These are phyloP conservation scores for Aspergillus sp. DNA, from an alignment of 2,329 filamentous ascomycete species.

Conservation along the genomic window DNA sequence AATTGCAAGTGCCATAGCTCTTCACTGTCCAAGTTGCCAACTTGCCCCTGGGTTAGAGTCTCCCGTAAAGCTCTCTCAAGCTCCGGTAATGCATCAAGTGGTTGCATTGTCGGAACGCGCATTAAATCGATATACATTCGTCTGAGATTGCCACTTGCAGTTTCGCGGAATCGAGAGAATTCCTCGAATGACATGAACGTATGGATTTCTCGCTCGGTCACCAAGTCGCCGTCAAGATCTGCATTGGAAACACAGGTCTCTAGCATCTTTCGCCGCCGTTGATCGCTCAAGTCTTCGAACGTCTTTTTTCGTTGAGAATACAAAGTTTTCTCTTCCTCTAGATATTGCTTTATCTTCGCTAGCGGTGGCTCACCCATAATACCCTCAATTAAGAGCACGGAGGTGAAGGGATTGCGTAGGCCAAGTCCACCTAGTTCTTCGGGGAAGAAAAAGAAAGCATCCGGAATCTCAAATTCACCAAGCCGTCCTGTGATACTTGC, in stretches of 20 bases:
- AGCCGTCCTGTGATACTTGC: conserved; percentile 54
- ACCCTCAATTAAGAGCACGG: conserved; percentile 43
- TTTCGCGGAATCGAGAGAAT: conserved; percentile 36
- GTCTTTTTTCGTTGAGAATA: conserved; percentile 27
- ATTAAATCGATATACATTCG: conserved; percentile 31
- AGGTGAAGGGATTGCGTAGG: conserved; percentile 51
- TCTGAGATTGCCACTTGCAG: conserved; percentile 16
- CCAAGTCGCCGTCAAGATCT: neutral
- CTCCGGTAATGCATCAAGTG: conserved; percentile 22
- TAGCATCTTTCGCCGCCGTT: neutral
- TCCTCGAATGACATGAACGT: conserved; percentile 42
- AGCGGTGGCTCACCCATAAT: conserved; percentile 26
- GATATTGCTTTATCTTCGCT: conserved; percentile 26
- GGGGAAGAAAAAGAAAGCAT: conserved; percentile 52
- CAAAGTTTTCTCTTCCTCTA: conserved; percentile 23
- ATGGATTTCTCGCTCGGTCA: conserved; percentile 19
- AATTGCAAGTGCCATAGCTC: conserved; percentile 40
- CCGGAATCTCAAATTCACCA: conserved; percentile 44
- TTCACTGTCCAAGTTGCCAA: conserved; percentile 11
- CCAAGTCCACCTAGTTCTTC: conserved; percentile 51
- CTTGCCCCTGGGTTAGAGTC: conserved; percentile 7
- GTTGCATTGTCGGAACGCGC: conserved; percentile 21
- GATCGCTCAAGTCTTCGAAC: conserved; percentile 26
- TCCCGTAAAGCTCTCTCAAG: conserved; percentile 23
- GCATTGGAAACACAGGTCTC: neutral